Conservation (phyloP, 2,329 filamentous ascomycete species). For the Cladophialophora chaetospira region DNA sequence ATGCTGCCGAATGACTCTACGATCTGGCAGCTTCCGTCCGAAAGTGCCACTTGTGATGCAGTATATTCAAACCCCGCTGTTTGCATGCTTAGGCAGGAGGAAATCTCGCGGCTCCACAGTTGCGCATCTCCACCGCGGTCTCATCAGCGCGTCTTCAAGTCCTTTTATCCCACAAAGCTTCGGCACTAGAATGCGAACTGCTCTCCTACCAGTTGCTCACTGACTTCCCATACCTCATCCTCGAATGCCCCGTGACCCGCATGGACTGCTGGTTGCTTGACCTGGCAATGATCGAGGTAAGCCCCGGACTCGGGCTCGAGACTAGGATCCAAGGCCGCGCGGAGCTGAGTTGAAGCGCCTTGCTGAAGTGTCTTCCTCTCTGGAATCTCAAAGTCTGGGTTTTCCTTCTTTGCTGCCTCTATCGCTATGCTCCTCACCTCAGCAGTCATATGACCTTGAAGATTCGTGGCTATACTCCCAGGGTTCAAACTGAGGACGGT, state of each 20-base stretch:
- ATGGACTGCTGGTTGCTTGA: conserved; percentile 31
- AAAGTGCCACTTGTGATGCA: too few relatives aligned
- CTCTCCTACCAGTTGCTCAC: conserved; percentile 47
- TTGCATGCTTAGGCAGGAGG: too few relatives aligned
- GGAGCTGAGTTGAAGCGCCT: conserved; percentile 39
- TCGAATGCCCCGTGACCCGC: conserved; percentile 31
- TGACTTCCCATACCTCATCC: conserved; percentile 50
- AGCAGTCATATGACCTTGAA: conserved; percentile 20
- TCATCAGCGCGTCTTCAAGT: too few relatives aligned
- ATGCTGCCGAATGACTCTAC: background rate
- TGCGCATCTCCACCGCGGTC: too few relatives aligned
- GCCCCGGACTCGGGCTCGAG: conserved; percentile 29
- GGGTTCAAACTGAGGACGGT: conserved; percentile 25
- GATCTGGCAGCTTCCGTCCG: too few relatives aligned
- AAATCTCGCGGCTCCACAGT: too few relatives aligned
- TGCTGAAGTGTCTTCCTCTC: conserved; percentile 33
- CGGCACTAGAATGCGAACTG: conserved; percentile 35
- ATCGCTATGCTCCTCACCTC: conserved; percentile 17
- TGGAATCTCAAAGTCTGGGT: conserved; percentile 20
- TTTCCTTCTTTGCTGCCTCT: conserved; percentile 6
- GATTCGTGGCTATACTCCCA: conserved; percentile 25
- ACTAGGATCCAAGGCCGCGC: conserved; percentile 39
- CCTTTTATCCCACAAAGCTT: background rate
- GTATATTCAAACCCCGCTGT: too few relatives aligned
- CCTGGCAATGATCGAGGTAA: conserved; percentile 47